Conservation (phyloP, 495 filamentous ascomycete genomes). For the Aspergillus diversus region DNA sequence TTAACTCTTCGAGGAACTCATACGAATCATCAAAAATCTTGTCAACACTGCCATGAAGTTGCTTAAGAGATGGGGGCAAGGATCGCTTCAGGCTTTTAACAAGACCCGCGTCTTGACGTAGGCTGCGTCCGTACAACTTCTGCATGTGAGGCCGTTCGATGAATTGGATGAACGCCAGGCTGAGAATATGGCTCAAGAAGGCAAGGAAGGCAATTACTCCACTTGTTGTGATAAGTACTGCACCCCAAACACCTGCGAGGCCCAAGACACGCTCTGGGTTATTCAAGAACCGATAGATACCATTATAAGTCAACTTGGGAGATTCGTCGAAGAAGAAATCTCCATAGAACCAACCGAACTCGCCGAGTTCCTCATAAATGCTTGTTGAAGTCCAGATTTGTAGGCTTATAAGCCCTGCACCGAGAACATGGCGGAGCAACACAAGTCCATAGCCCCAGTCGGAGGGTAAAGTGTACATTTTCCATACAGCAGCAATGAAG, state of each 20-base stretch:
- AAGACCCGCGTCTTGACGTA: constrained; percentile 86
- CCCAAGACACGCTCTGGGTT: constrained; percentile 95
- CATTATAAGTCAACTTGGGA: constrained; percentile 89
- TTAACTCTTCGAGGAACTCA: constrained; percentile 87
- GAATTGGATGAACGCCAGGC: constrained; percentile 85
- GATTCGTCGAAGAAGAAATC: constrained; percentile 91
- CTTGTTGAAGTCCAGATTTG: constrained; percentile 93
- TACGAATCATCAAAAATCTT: constrained; percentile 81
- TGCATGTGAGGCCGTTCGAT: constrained; percentile 98
- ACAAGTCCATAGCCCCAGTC: constrained; percentile 86
- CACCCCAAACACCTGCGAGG: constrained; percentile 93
- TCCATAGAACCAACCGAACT: constrained; percentile 99
- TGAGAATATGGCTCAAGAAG: constrained; percentile 80
- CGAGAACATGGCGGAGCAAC: constrained; percentile 84
- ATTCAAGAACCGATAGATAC: constrained; percentile 97
- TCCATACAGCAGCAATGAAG: constrained; percentile 92
- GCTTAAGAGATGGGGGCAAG: constrained; percentile 75
- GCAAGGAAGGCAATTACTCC: constrained; percentile 81
- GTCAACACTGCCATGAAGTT: constrained; percentile 84
- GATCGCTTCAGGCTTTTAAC: constrained; percentile 87
- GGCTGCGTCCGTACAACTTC: constrained; percentile 85
- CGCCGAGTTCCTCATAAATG: constrained; percentile 94
- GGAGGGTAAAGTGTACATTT: constrained; percentile 85
- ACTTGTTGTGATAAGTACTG: constrained; percentile 89
- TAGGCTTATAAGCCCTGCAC: constrained; percentile 76